These are phyloP conservation scores for Chytriomyces confervae DNA, from an alignment of 192 early-diverging fungal genomes.

Conservation along the genomic window DNA sequence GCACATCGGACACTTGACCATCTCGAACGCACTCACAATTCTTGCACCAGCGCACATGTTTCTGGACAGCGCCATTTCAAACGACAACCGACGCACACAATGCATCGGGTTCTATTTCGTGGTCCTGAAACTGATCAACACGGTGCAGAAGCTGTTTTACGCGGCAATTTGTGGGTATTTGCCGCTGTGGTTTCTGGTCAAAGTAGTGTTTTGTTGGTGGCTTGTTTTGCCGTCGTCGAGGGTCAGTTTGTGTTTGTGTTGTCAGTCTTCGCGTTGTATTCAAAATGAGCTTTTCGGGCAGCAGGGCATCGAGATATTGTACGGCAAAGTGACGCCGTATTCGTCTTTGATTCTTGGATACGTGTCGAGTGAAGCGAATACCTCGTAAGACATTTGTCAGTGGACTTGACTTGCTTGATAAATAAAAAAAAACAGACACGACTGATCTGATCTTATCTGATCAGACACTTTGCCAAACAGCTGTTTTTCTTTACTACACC, in stretches of 20 bases:
- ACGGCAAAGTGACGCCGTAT: too few relatives aligned
- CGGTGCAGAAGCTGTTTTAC: background rate
- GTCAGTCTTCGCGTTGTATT: background rate
- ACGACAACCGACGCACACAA: background rate
- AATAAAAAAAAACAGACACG: too few relatives aligned
- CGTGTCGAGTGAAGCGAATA: too few relatives aligned
- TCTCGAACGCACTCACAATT: conserved; percentile 5
- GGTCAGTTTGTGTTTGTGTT: background rate
- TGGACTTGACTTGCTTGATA: too few relatives aligned
- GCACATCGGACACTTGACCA: conserved; percentile 13
- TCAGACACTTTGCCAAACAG: too few relatives aligned
- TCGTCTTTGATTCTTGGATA: too few relatives aligned
- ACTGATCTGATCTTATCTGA: too few relatives aligned
- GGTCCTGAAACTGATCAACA: background rate
- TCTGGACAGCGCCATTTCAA: background rate
- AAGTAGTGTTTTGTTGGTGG: conserved; percentile 30
- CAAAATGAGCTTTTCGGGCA: too few relatives aligned
- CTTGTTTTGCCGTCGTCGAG: background rate
- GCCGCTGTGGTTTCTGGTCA: conserved; percentile 24
- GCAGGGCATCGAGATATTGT: too few relatives aligned
- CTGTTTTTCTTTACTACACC: too few relatives aligned
- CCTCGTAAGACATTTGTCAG: too few relatives aligned
- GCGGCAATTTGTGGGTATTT: background rate
- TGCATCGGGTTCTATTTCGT: conserved; percentile 19
- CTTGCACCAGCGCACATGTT: background rate